These are phyloP conservation scores for Arthonia radiata DNA, from an alignment of 495 filamentous ascomycete species.

Conservation along the genomic window DNA sequence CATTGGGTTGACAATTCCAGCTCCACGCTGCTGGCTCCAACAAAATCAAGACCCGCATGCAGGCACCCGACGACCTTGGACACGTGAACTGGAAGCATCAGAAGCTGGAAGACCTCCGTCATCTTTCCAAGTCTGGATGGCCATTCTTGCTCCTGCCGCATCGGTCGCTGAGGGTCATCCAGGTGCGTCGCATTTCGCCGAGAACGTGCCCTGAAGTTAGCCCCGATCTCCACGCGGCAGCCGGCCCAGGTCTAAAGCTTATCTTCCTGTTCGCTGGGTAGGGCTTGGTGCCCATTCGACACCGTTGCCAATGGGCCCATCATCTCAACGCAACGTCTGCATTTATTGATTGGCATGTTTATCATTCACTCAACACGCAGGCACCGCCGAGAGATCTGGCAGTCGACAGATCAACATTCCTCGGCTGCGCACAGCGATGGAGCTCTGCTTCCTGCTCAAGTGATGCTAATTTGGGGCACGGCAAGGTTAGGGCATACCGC, in stretches of 20 bases:
- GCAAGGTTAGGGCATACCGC: background rate
- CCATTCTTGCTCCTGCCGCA: background rate
- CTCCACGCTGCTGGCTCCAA: too few species aligned
- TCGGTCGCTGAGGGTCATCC: conserved; percentile 1
- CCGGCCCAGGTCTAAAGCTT: conserved; percentile 1
- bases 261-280: too few species aligned
- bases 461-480: conserved; percentile 1
- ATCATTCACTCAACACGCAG: background rate
- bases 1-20: too few species aligned
- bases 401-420: too few species aligned
- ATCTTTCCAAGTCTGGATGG: background rate
- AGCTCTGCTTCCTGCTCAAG: too few species aligned
- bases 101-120: too few species aligned
- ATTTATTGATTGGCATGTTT: background rate
- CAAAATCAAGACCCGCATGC: too few species aligned
- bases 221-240: conserved; percentile 1
- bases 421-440: too few species aligned
- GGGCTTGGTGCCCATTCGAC: conserved; percentile 1
- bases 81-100: too few species aligned
- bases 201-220: background rate
- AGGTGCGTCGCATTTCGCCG: conserved; percentile 1
- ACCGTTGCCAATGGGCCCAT: conserved; percentile 1
- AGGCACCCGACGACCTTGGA: too few species aligned
- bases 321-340: conserved; percentile 7
- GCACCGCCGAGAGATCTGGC: conserved; percentile 1